phyloP scores from a whole-genome alignment of 202 grass and related monocot species.

The Saccharum hybrid region DNA sequence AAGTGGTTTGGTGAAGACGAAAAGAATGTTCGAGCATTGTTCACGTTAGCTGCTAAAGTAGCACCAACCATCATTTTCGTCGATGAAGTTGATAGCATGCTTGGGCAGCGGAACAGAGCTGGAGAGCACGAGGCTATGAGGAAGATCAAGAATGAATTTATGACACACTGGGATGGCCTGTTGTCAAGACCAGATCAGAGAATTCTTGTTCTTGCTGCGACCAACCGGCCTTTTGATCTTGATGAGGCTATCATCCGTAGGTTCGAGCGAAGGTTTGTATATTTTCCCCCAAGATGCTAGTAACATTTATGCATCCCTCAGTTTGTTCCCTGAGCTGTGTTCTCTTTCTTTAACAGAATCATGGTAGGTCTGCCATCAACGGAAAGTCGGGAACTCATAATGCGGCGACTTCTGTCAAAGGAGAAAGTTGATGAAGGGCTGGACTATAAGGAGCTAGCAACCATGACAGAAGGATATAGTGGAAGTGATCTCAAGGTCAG shows the following conservation, averaged over 20 bases:
- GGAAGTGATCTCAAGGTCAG: slow-evolving; percentile 97
- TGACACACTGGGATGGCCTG: slow-evolving; percentile 97
- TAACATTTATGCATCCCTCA: not conserved
- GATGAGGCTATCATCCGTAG: slow-evolving; percentile 99
- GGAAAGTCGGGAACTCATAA: slow-evolving; percentile 80
- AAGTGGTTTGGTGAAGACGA: slow-evolving; percentile 99
- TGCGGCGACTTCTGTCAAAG: slow-evolving; percentile 81
- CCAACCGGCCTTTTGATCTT: slow-evolving; percentile 95
- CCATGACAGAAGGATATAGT: slow-evolving; percentile 95
- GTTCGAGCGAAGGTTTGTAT: slow-evolving; percentile 87
- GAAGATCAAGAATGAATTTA: slow-evolving; percentile 99
- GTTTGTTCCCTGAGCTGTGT: slow-evolving; percentile 26
- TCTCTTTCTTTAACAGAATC: slow-evolving; percentile 63
- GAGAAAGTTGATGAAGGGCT: slow-evolving; percentile 73
- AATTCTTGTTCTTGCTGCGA: slow-evolving; percentile 96
- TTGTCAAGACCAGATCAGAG: slow-evolving; percentile 76
- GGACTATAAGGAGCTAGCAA: slow-evolving; percentile 84
- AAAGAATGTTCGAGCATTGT: slow-evolving; percentile 94
- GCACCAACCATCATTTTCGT: slow-evolving; percentile 96
- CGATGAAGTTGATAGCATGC: slow-evolving; percentile 98
- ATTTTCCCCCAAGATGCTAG: not conserved
- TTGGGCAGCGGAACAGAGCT: slow-evolving; percentile 86
- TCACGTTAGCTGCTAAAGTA: slow-evolving; percentile 92
- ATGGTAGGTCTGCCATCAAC: slow-evolving; percentile 92
- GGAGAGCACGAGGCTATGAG: slow-evolving; percentile 98